phyloP scores from a whole-genome alignment of 202 grass and related monocot species.

The Saccharum hybrid region DNA sequence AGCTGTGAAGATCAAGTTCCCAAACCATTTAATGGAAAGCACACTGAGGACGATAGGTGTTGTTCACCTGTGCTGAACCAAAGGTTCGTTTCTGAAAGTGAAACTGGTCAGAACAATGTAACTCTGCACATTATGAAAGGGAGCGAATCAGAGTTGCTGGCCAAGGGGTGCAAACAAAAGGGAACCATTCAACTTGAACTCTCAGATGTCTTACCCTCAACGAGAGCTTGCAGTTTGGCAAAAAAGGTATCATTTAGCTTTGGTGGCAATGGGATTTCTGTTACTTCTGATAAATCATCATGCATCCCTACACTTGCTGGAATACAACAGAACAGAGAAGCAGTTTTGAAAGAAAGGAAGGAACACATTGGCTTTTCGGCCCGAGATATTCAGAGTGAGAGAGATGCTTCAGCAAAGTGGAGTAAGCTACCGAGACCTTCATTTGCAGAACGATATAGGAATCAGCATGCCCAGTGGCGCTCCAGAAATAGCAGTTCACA shows the following conservation, averaged over 20 bases:
- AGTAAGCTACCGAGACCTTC: constrained; percentile 41
- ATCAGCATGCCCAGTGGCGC: constrained; percentile 8
- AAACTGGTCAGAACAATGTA: constrained; percentile 38
- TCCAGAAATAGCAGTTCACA: constrained; percentile 22
- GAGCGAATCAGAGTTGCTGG: constrained; percentile 35
- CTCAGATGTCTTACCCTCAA: constrained; percentile 18
- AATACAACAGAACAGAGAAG: constrained; percentile 42
- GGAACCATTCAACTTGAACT: constrained; percentile 31
- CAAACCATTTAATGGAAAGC: constrained; percentile 40
- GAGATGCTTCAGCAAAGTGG: constrained; percentile 46
- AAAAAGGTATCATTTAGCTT: constrained; percentile 43
- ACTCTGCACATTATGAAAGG: constrained; percentile 45
- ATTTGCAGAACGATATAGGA: constrained; percentile 39
- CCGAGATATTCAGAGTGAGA: constrained; percentile 5
- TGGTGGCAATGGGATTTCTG: constrained; percentile 30
- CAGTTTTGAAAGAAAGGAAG: constrained; percentile 41
- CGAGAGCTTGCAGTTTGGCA: constrained; percentile 24
- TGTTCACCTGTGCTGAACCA: constrained; percentile 34
- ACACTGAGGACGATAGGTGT: constrained; percentile 29
- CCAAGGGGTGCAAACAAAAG: constrained; percentile 41
- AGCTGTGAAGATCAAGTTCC: constrained; percentile 44
- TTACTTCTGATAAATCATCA: constrained; percentile 37
- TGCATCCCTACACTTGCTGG: constrained; percentile 36
- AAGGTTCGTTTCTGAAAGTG: constrained; percentile 39
- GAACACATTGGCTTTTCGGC: constrained; percentile 1